These are phyloP conservation scores for Arachnomyces sp. DNA, from an alignment of 2,329 filamentous ascomycete genomes.

Conservation along the genomic window DNA sequence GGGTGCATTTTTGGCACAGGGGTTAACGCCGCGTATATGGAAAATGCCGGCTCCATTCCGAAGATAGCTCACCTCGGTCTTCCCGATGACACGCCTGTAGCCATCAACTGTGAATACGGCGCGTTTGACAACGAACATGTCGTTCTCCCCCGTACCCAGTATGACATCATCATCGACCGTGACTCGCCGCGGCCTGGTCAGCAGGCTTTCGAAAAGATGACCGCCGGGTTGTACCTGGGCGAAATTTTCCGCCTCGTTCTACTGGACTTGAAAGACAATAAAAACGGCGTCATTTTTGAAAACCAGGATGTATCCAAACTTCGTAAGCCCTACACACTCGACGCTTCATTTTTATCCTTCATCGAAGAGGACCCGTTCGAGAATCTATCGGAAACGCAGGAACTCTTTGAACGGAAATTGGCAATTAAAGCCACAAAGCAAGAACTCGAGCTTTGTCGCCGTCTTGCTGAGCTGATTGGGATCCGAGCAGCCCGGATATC, in stretches of 20 bases:
- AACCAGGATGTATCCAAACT: constrained; percentile 73
- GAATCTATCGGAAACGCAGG: constrained; percentile 82
- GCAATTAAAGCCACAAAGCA: constrained; percentile 61
- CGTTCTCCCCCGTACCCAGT: constrained; percentile 76
- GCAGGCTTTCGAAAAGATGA: constrained; percentile 97
- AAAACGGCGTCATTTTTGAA: constrained; percentile 68
- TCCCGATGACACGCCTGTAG: constrained; percentile 74
- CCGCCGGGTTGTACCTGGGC: constrained; percentile 86
- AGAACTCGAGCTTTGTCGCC: constrained; percentile 83
- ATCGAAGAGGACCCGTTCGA: constrained; percentile 96
- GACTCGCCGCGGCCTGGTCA: constrained; percentile 88
- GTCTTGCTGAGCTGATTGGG: constrained; percentile 86
- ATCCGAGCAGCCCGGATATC: constrained; percentile 89
- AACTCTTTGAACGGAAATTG: constrained; percentile 72
- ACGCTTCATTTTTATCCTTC: constrained; percentile 85
- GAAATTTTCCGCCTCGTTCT: constrained; percentile 88
- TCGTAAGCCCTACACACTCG: constrained; percentile 79
- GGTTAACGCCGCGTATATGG: constrained; percentile 98
- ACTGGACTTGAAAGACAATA: constrained; percentile 75
- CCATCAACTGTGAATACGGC: constrained; percentile 97
- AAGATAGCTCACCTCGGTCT: constrained; percentile 91
- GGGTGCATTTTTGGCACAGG: constrained; percentile 98
- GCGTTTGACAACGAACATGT: constrained; percentile 92
- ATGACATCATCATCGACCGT: constrained; percentile 81
- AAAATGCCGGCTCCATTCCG: constrained; percentile 79